Percentiles rank a stretch among this genome's conserved stretches.
These are phyloP conservation scores for Sphaerulina vaccinii DNA, from an alignment of 2,329 filamentous ascomycete genomes.

Conservation along the genomic window DNA sequence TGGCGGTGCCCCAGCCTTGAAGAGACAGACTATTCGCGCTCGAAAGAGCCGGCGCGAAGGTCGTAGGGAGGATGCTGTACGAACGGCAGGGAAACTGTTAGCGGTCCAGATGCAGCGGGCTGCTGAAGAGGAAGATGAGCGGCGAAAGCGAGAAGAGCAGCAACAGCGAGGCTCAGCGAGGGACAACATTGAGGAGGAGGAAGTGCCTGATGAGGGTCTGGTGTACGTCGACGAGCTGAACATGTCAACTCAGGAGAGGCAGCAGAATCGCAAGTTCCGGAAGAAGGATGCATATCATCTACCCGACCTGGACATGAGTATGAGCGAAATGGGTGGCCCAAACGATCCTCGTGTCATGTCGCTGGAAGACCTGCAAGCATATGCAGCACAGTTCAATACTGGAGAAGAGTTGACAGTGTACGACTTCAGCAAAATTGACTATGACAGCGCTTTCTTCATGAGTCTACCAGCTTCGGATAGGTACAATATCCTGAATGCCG, in stretches of 20 bases:
- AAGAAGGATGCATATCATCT: constrained; percentile 96
- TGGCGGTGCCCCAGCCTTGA: constrained; percentile 85
- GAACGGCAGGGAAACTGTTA: constrained; percentile 86
- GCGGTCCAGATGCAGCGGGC: constrained; percentile 90
- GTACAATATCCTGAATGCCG: constrained; percentile 97
- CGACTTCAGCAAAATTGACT: constrained; percentile 98
- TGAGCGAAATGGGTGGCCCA: constrained; percentile 82
- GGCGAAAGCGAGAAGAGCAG: constrained; percentile 50
- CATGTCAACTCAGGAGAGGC: constrained; percentile 74
- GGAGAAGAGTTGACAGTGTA: constrained; percentile 86
- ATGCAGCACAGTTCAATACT: constrained; percentile 85
- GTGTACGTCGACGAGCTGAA: constrained; percentile 90
- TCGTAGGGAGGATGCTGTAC: constrained; percentile 83
- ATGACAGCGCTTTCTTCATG: constrained; percentile 91
- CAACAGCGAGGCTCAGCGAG: constrained; percentile 28
- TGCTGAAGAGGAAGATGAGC: constrained; percentile 79
- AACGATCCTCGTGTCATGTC: constrained; percentile 97
- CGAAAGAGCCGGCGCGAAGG: constrained; percentile 81
- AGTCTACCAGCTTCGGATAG: constrained; percentile 85
- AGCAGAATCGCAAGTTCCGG: constrained; percentile 72
- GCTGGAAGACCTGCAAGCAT: constrained; percentile 87
- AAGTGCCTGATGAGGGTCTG: constrained; percentile 68
- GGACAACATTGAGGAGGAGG: constrained; percentile 57
- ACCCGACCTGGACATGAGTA: constrained; percentile 74
- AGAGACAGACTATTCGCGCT: constrained; percentile 82